A percentile compares a stretch with the other conserved stretches of the same genome.
These are phyloP conservation scores for Lunasporangiospora selenospora DNA, from an alignment of 192 early-diverging fungal species.

Conservation along the genomic window DNA sequence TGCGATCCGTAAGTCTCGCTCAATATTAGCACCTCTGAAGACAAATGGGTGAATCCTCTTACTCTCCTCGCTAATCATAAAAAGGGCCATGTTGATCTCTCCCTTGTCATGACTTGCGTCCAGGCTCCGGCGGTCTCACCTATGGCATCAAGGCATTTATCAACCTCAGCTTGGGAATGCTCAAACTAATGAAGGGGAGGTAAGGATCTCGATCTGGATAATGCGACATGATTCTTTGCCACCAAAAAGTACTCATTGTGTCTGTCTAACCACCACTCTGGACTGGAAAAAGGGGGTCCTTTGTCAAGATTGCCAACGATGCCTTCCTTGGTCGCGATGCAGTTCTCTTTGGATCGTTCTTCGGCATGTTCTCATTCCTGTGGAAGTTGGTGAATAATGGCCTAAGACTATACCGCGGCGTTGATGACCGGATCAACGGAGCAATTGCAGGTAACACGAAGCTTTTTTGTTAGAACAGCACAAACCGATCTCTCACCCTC, in stretches of 20 bases:
- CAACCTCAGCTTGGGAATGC: slow-evolving; percentile 43
- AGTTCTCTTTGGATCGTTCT: slow-evolving; percentile 73
- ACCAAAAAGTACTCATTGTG: too few species aligned
- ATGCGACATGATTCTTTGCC: too few species aligned
- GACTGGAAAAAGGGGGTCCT: slow-evolving; percentile 54
- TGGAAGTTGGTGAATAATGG: slow-evolving; percentile 79
- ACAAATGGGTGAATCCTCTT: too few species aligned
- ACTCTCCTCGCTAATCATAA: too few species aligned
- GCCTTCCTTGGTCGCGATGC: slow-evolving; percentile 65
- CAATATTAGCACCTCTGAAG: too few species aligned
- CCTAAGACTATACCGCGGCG: slow-evolving; percentile 54
- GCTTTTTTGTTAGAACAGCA: not conserved
- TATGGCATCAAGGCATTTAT: slow-evolving; percentile 44
- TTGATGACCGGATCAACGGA: slow-evolving; percentile 63
- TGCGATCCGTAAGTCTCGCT: slow-evolving; percentile 41
- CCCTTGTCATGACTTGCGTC: too few species aligned
- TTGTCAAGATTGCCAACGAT: slow-evolving; percentile 50
- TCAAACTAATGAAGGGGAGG: slow-evolving; percentile 46
- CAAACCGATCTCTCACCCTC: not conserved
- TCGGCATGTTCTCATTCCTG: slow-evolving; percentile 77
- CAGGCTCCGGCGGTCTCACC: slow-evolving; percentile 34
- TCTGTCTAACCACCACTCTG: too few species aligned
- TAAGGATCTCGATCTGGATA: slow-evolving; percentile 19
- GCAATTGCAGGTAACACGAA: slow-evolving; percentile 58
- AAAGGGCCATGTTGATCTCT: too few species aligned